Conservation (phyloP, 2,329 filamentous ascomycete genomes). For the Dothideomycetidae sp. region DNA sequence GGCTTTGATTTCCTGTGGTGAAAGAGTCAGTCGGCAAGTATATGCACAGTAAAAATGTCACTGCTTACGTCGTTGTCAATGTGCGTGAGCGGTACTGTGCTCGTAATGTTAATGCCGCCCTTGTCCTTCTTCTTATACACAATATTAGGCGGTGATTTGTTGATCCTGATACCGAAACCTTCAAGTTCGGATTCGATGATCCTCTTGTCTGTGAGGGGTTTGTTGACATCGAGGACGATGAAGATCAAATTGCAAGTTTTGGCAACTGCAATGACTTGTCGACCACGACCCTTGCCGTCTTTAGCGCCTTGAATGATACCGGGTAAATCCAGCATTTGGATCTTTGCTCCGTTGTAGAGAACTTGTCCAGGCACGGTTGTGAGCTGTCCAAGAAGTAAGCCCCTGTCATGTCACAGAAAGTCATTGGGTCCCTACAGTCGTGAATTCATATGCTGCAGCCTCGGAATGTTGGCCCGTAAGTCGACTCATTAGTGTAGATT, state of each 20-base stretch:
- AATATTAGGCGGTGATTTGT: slow-evolving; percentile 94
- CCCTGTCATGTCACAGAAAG: too few relatives aligned
- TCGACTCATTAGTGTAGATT: slow-evolving; percentile 91
- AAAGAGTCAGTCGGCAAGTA: too few relatives aligned
- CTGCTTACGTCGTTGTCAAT: slow-evolving; percentile 66
- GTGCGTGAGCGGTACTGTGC: slow-evolving; percentile 77
- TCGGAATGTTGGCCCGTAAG: slow-evolving; percentile 95
- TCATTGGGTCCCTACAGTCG: slow-evolving; percentile 41
- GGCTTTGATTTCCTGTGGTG: slow-evolving; percentile 67
- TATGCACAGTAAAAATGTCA: too few relatives aligned
- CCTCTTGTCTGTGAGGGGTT: slow-evolving; percentile 90
- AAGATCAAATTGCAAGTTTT: slow-evolving; percentile 99
- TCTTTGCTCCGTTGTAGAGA: slow-evolving; percentile 87
- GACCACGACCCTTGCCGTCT: slow-evolving; percentile 87
- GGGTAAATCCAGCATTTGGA: slow-evolving; percentile 91
- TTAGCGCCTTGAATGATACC: slow-evolving; percentile 96
- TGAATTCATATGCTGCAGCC: slow-evolving; percentile 96
- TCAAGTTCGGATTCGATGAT: slow-evolving; percentile 92
- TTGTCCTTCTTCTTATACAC: slow-evolving; percentile 99
- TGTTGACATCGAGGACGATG: slow-evolving; percentile 96
- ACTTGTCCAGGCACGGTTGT: slow-evolving; percentile 96
- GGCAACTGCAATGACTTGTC: slow-evolving; percentile 95
- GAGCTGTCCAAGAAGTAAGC: too few relatives aligned
- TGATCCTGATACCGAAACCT: slow-evolving; percentile 94
- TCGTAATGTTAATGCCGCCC: slow-evolving; percentile 91